Percentiles rank a stretch among this genome's conserved stretches.
Conservation (phyloP, 768 basidiomycete genomes). For the Dioszegia crocea region DNA sequence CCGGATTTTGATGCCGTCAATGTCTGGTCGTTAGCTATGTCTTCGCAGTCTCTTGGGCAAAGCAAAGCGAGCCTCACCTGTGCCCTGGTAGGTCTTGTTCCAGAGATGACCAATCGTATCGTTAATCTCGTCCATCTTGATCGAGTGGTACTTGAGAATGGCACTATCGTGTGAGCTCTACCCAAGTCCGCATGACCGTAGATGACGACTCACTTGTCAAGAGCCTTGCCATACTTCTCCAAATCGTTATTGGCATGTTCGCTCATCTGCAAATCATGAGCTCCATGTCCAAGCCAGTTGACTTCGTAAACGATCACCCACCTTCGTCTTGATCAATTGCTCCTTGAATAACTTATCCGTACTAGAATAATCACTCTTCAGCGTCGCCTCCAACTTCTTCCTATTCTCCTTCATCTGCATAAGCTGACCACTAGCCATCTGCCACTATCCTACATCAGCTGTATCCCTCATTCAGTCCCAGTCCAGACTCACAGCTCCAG, state of each 20-base stretch:
- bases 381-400: conserved; percentile 63
- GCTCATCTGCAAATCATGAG: conserved; percentile 63
- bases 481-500: conserved; percentile 22
- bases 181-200: conserved; percentile 24
- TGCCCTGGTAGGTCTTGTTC: conserved; percentile 99
- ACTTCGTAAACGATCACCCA: too few relatives aligned
- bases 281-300: neutral
- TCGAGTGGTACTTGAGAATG: conserved; percentile 94
- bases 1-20: conserved; percentile 91
- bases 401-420: conserved; percentile 66
- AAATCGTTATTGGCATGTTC: conserved; percentile 96
- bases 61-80: conserved; percentile 60
- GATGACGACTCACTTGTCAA: conserved; percentile 73
- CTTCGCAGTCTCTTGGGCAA: neutral
- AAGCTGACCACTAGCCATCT: conserved; percentile 78
- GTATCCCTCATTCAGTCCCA: conserved; percentile 9
- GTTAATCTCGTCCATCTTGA: conserved; percentile 99
- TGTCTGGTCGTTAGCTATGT: conserved; percentile 59
- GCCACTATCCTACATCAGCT: conserved; percentile 59
- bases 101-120: conserved; percentile 94
- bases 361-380: conserved; percentile 74
- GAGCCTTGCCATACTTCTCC: conserved; percentile 94
- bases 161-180: conserved; percentile 58
- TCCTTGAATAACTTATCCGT: conserved; percentile 80
- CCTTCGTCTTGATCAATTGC: conserved; percentile 92